Evolutionary conservation across 495 filamentous ascomycete genomes (phyloP).

Genomic region (Pyrenula massariospora): DNA sequence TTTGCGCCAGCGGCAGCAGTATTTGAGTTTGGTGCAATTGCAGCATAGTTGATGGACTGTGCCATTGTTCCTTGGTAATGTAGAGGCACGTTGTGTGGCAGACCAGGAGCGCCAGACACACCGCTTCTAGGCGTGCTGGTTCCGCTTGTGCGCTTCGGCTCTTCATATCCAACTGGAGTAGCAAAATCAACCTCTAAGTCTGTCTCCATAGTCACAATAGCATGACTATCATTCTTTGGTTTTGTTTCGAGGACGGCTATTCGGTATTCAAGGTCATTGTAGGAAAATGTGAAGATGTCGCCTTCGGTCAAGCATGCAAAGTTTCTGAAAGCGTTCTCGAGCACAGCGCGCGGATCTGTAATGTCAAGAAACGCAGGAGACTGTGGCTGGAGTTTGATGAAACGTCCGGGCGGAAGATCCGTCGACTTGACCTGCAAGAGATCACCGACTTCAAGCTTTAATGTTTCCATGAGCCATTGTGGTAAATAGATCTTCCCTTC

Average conservation of each 20-base stretch:
- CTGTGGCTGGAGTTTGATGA: constrained; percentile 95
- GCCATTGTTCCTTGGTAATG: constrained; percentile 89
- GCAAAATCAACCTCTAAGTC: constrained; percentile 95
- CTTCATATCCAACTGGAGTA: constrained; percentile 84
- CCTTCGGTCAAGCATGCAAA: constrained; percentile 86
- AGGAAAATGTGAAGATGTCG: constrained; percentile 87
- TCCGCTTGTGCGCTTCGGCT: constrained; percentile 51
- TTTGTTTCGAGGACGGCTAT: constrained; percentile 90
- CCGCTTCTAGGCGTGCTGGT: constrained; percentile 60
- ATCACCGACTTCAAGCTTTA: constrained; percentile 80
- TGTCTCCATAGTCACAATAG: constrained; percentile 87
- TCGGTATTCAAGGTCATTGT: constrained; percentile 86
- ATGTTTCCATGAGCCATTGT: constrained; percentile 93
- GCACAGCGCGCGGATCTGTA: constrained; percentile 92
- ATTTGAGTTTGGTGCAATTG: constrained; percentile 73
- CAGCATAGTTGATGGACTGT: constrained; percentile 87
- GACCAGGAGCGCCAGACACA: constrained; percentile 29
- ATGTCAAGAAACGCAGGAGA: constrained; percentile 87
- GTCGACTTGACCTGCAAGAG: constrained; percentile 90
- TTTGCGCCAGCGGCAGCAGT: constrained; percentile 47
- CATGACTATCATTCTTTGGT: constrained; percentile 60
- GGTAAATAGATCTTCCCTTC: constrained; percentile 94
- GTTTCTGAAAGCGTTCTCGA: constrained; percentile 90
- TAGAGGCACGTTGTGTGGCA: constrained; percentile 58
- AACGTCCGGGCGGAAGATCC: constrained; percentile 72